Conservation (phyloP, 1,284 basidiomycete genomes). For the Sphaerobolus stellatus region DNA sequence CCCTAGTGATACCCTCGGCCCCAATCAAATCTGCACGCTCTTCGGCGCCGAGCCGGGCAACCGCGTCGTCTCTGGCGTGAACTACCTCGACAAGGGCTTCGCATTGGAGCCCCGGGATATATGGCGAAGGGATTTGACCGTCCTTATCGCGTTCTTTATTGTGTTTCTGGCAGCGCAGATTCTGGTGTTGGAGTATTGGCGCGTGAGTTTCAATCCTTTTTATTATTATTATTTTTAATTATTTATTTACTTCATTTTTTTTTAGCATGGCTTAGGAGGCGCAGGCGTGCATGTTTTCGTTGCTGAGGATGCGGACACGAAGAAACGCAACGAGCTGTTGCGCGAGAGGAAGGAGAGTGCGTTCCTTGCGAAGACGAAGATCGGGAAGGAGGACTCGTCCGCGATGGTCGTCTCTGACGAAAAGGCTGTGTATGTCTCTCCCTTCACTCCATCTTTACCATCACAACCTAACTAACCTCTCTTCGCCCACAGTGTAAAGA, state of each 20-base stretch:
- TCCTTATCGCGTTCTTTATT: constrained; percentile 55
- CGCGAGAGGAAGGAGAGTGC: constrained; percentile 40
- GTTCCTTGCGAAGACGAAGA: constrained; percentile 30
- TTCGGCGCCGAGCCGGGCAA: constrained; percentile 18
- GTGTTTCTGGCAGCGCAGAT: constrained; percentile 67
- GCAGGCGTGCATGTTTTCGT: constrained; percentile 62
- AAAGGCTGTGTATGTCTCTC: too few species aligned
- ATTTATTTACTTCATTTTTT: constrained; percentile 1
- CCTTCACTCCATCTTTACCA: too few species aligned
- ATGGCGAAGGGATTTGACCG: constrained; percentile 6
- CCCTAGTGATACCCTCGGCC: constrained; percentile 28
- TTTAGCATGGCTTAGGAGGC: constrained; percentile 49
- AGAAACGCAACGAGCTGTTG: constrained; percentile 62
- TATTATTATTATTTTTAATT: background rate
- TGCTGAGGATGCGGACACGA: constrained; percentile 69
- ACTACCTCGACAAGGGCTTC: constrained; percentile 36
- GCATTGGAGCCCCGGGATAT: constrained; percentile 9
- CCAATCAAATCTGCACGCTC: constrained; percentile 25
- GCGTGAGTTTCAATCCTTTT: constrained; percentile 41
- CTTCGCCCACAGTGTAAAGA: too few species aligned
- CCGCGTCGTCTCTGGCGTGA: constrained; percentile 20
- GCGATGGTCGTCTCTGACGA: constrained; percentile 19
- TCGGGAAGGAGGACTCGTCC: constrained; percentile 20
- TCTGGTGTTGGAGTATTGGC: constrained; percentile 60
- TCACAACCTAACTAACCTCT: too few species aligned